phyloP scores from a whole-genome alignment of 2,329 filamentous ascomycete genomes.

The Diaporthe destruens region DNA sequence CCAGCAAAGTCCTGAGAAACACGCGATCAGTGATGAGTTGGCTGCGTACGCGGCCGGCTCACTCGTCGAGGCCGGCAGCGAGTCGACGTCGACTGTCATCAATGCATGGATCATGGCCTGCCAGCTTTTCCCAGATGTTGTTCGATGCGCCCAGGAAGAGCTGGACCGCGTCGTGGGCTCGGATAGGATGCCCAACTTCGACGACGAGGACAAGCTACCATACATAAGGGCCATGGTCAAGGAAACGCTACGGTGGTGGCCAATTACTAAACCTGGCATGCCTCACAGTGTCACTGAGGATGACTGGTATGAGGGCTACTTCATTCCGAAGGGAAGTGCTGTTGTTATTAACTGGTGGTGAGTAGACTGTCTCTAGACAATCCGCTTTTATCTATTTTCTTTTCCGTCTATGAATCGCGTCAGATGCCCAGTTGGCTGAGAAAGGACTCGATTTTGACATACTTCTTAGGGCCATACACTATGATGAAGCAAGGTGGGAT shows the following conservation, averaged over 20 bases:
- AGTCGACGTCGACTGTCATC: conserved; percentile 52
- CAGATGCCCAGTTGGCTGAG: no score
- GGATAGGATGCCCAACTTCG: conserved; percentile 50
- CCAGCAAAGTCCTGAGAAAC: conserved; percentile 43
- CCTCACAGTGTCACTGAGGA: conserved; percentile 53
- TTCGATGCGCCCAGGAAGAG: conserved; percentile 51
- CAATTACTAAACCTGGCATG: conserved; percentile 50
- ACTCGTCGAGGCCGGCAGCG: conserved; percentile 50
- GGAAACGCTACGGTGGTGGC: conserved; percentile 56
- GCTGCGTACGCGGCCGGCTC: conserved; percentile 47
- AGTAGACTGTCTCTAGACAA: not conserved
- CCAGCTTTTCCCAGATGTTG: conserved; percentile 52
- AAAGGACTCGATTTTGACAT: no score
- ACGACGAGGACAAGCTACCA: conserved; percentile 52
- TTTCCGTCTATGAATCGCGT: no score
- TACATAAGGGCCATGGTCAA: conserved; percentile 56
- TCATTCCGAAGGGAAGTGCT: conserved; percentile 53
- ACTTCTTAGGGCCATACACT: conserved; percentile 47
- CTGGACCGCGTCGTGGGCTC: conserved; percentile 52
- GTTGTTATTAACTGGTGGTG: conserved; percentile 50
- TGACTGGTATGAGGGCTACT: conserved; percentile 53
- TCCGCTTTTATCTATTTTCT: no score
- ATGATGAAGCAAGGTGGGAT: conserved; percentile 44
- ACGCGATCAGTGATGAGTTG: conserved; percentile 45
- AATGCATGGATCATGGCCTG: conserved; percentile 54